Conservation (phyloP, 108 stramenopile genomes). For the Conticribra weissflogii region DNA sequence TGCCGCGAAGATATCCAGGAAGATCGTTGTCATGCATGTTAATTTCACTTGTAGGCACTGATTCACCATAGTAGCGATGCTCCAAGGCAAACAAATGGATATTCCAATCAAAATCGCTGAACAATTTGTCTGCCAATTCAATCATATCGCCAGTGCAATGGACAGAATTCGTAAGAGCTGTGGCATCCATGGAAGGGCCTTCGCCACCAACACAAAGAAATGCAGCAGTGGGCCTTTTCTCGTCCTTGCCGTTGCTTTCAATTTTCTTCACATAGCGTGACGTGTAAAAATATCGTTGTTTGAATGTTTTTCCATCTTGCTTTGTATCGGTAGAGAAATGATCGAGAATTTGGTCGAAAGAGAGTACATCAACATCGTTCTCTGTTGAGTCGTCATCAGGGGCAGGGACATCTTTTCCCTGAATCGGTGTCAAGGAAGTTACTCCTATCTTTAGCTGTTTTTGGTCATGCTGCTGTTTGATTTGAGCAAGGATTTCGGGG, state of each 20-base stretch:
- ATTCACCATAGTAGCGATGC: conserved; percentile 91
- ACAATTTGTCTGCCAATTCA: conserved; percentile 58
- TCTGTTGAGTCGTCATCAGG: neutral
- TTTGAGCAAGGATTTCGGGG: neutral
- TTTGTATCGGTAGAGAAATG: conserved; percentile 49
- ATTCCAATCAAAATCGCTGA: conserved; percentile 26
- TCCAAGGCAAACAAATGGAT: conserved; percentile 83
- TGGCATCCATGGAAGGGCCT: conserved; percentile 73
- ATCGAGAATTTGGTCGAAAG: conserved; percentile 66
- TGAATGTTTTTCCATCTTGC: conserved; percentile 44
- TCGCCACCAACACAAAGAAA: conserved; percentile 91
- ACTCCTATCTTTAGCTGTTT: too few species aligned
- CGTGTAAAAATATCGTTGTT: conserved; percentile 80
- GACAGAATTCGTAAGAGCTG: conserved; percentile 76
- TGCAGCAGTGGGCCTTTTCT: too few species aligned
- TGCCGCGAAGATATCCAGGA: conserved; percentile 9
- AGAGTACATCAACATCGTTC: conserved; percentile 62
- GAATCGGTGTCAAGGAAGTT: neutral
- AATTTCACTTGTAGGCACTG: conserved; percentile 51
- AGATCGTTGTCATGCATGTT: conserved; percentile 8
- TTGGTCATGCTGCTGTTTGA: neutral
- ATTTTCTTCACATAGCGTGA: conserved; percentile 42
- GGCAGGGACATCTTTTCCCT: too few species aligned
- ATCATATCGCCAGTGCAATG: conserved; percentile 93
- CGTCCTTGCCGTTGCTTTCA: conserved; percentile 7